Conservation (phyloP, 2,329 filamentous ascomycete species). For the Arthrobotrys sphaeroides region DNA sequence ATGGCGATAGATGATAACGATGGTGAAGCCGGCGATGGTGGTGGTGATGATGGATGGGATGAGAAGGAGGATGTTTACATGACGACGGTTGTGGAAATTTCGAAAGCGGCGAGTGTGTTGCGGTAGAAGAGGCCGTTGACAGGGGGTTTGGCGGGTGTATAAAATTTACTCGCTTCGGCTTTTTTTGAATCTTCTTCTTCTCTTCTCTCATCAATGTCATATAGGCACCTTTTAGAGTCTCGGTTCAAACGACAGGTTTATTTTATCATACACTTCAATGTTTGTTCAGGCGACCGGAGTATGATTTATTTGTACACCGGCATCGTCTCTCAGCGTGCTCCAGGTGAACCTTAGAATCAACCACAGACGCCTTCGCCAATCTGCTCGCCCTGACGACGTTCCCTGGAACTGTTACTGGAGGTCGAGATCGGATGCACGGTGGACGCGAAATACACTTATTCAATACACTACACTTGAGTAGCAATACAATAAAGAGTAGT, state of each 20-base stretch:
- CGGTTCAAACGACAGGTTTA: slow-evolving; percentile 75
- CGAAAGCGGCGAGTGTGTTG: slow-evolving; percentile 62
- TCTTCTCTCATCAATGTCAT: slow-evolving; percentile 66
- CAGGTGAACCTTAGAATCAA: slow-evolving; percentile 80
- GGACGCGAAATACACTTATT: slow-evolving; percentile 45
- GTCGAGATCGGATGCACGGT: slow-evolving; percentile 53
- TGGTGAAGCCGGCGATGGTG: too few relatives aligned
- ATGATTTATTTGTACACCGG: slow-evolving; percentile 63
- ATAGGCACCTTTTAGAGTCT: slow-evolving; percentile 99
- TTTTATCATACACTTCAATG: slow-evolving; percentile 68
- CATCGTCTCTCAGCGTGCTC: slow-evolving; percentile 86
- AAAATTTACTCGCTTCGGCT: slow-evolving; percentile 58
- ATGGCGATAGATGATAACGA: too few relatives aligned
- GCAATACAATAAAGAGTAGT: too few relatives aligned
- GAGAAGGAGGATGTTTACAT: slow-evolving; percentile 58
- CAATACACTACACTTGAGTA: neutral
- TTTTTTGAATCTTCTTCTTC: slow-evolving; percentile 63
- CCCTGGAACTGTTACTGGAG: slow-evolving; percentile 48
- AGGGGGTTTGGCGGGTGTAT: slow-evolving; percentile 45
- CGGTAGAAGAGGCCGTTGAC: slow-evolving; percentile 32
- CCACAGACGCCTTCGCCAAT: slow-evolving; percentile 44
- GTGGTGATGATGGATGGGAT: slow-evolving; percentile 19
- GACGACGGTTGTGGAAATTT: slow-evolving; percentile 72
- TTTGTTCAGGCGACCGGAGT: slow-evolving; percentile 83
- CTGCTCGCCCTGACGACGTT: slow-evolving; percentile 53